Evolutionary conservation across 306 rosid genomes (phyloP).

Genomic region (Vigna trinervia): DNA sequence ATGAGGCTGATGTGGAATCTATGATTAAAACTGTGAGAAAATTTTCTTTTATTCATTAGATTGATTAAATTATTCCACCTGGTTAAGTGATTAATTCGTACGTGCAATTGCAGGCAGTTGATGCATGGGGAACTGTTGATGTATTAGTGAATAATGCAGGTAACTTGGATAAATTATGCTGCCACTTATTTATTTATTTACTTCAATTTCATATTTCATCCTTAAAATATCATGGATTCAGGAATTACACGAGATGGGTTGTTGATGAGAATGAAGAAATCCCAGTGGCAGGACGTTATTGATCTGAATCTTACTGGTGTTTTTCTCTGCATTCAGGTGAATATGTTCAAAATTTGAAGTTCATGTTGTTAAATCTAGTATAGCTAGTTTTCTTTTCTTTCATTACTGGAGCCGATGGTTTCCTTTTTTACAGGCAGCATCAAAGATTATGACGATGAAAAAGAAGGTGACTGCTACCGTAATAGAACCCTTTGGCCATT

Average conservation of each 20-base stretch:
- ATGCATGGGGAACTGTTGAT: conserved; percentile 93
- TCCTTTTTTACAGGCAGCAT: conserved; percentile 68
- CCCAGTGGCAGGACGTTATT: conserved; percentile 88
- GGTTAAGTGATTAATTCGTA: conserved; percentile 23
- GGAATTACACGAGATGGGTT: conserved; percentile 84
- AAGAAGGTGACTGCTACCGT: conserved; percentile 58
- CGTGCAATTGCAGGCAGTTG: conserved; percentile 64
- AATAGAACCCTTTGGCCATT: conserved; percentile 1
- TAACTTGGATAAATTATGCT: conserved; percentile 25
- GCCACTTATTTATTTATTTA: not conserved
- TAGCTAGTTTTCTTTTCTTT: not conserved
- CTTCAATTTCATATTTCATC: not conserved
- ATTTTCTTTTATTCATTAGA: conserved; percentile 31
- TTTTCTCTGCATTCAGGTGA: conserved; percentile 80
- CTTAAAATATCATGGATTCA: conserved; percentile 46
- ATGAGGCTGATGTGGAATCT: conserved; percentile 79
- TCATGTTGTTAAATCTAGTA: conserved; percentile 26
- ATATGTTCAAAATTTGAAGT: not conserved
- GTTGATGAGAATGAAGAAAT: conserved; percentile 80
- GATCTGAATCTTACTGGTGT: conserved; percentile 89
- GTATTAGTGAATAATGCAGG: conserved; percentile 83
- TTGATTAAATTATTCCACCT: conserved; percentile 16
- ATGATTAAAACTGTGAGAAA: conserved; percentile 76
- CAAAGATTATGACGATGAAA: conserved; percentile 86
- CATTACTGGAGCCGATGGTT: conserved; percentile 27